Evolutionary conservation across 2,329 filamentous ascomycete species (phyloP).

Genomic region (Rhexocercosporidium sp.): DNA sequence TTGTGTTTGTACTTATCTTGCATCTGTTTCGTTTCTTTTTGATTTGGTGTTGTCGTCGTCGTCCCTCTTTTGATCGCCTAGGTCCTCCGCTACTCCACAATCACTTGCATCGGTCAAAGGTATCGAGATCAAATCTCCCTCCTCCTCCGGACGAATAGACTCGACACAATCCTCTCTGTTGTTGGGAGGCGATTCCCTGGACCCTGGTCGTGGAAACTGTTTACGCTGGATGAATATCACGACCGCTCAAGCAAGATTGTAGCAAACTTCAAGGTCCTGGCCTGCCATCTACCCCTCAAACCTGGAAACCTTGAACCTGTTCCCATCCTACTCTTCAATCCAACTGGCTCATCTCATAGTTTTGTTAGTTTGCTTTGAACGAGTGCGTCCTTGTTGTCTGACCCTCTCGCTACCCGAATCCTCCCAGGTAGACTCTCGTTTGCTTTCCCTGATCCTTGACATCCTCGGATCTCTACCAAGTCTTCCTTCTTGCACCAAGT

Average conservation of each 20-base stretch:
- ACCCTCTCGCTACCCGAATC: background rate
- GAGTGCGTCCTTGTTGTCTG: background rate
- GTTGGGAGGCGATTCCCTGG: background rate
- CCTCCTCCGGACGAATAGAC: background rate
- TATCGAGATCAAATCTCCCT: background rate
- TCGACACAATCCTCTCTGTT: background rate
- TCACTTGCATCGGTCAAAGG: background rate
- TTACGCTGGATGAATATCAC: background rate
- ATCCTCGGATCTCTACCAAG: background rate
- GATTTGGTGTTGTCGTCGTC: background rate
- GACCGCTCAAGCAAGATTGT: background rate
- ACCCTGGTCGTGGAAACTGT: background rate
- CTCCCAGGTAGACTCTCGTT: background rate
- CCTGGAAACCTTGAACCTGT: background rate
- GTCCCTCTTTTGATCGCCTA: conserved; percentile 3
- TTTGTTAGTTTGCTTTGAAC: background rate
- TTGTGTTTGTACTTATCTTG: background rate
- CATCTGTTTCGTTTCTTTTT: background rate
- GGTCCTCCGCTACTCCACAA: background rate
- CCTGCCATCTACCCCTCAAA: no score
- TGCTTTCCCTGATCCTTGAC: background rate
- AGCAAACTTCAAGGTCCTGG: background rate
- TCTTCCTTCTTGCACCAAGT: background rate
- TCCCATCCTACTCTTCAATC: background rate
- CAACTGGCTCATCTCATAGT: background rate